Evolutionary conservation across 495 filamentous ascomycete species (phyloP).

Genomic region (Cudoniella acicularis): DNA sequence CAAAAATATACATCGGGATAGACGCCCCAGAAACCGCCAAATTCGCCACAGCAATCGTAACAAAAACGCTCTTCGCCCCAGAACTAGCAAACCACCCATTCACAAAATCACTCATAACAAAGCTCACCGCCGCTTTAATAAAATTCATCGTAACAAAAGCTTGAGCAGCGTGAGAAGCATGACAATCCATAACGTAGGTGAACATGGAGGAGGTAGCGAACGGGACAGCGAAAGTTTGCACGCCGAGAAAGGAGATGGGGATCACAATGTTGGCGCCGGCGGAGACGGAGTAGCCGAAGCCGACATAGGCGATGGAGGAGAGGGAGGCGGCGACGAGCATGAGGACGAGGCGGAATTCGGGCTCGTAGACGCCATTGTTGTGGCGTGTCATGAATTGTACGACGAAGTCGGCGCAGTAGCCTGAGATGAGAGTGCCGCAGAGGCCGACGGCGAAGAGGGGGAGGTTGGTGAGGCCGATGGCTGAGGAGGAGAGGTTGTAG

Average conservation of each 20-base stretch:
- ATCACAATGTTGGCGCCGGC: slow-evolving; percentile 46
- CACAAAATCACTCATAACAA: slow-evolving; percentile 49
- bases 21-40: slow-evolving; percentile 38
- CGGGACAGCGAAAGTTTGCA: slow-evolving; percentile 49
- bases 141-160: slow-evolving; percentile 54
- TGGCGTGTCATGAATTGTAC: slow-evolving; percentile 42
- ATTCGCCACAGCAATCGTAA: slow-evolving; percentile 41
- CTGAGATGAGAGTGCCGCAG: slow-evolving; percentile 42
- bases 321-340: slow-evolving; percentile 42
- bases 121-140: slow-evolving; percentile 44
- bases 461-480: slow-evolving; percentile 45
- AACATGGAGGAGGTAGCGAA: slow-evolving; percentile 49
- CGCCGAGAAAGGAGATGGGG: slow-evolving; percentile 47
- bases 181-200: slow-evolving; percentile 50
- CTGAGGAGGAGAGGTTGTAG: slow-evolving; percentile 48
- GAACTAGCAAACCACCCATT: slow-evolving; percentile 43
- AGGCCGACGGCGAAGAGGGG: slow-evolving; percentile 45
- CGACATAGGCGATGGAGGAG: slow-evolving; percentile 43
- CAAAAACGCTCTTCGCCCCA: slow-evolving; percentile 44
- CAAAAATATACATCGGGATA: slow-evolving; percentile 51
- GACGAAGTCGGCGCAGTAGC: slow-evolving; percentile 44
- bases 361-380: slow-evolving; percentile 50
- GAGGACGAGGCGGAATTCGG: slow-evolving; percentile 50
- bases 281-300: slow-evolving; percentile 21
- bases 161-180: slow-evolving; percentile 35